These are phyloP conservation scores for Carex scoparia DNA, from an alignment of 176 grass and related monocot genomes.

Conservation along the genomic window DNA sequence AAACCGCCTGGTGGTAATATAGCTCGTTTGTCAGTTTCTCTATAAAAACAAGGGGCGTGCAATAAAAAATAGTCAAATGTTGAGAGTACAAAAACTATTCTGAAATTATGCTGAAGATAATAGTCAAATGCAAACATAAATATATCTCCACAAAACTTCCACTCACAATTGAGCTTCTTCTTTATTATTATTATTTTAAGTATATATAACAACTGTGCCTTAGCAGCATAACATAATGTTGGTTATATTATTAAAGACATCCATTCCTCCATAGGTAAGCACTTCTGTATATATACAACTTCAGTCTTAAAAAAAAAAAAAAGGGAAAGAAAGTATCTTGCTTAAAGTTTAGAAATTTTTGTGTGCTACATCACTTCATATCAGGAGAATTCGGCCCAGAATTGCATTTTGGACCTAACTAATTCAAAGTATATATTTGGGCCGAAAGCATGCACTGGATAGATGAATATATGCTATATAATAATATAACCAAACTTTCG, in stretches of 20 bases:
- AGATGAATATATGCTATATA: too few relatives aligned
- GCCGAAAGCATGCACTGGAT: too few relatives aligned
- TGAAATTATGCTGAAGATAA: background rate
- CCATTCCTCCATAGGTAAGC: too few relatives aligned
- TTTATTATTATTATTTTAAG: background rate
- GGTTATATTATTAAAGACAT: background rate
- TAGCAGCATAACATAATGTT: background rate
- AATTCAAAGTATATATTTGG: too few relatives aligned
- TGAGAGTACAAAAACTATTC: background rate
- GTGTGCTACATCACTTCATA: too few relatives aligned
- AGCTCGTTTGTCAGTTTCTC: background rate
- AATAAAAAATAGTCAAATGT: background rate
- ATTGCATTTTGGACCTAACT: too few relatives aligned
- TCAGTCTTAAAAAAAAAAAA: too few relatives aligned
- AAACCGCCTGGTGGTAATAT: slow-evolving; percentile 3
- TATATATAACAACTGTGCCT: background rate
- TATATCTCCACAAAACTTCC: background rate
- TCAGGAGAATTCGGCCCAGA: too few relatives aligned
- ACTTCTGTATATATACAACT: too few relatives aligned
- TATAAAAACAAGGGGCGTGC: background rate
- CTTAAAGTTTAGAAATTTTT: too few relatives aligned
- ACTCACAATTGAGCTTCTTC: background rate
- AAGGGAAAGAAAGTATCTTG: too few relatives aligned
- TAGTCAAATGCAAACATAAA: background rate
- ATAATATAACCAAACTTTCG: too few relatives aligned